These are phyloP conservation scores for Pythium phragmiticola DNA, from an alignment of 352 stramenopile genomes.

Conservation along the genomic window DNA sequence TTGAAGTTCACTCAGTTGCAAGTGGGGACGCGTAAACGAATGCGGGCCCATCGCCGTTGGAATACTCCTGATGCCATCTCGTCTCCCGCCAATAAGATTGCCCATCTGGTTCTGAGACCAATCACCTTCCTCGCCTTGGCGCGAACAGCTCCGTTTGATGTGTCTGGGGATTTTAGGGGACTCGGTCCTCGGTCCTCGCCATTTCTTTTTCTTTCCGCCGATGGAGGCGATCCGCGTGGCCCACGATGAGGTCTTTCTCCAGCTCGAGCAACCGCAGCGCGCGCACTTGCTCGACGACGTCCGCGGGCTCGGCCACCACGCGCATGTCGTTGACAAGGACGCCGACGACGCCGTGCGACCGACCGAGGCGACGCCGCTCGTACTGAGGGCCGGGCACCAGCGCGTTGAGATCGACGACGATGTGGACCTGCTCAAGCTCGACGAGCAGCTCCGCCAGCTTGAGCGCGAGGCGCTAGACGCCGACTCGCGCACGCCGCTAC, in stretches of 20 bases:
- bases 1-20: too few species aligned
- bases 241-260: slow-evolving; percentile 55
- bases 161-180: too few species aligned
- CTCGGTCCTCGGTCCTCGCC: too few species aligned
- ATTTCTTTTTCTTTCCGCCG: background rate
- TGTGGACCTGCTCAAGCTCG: background rate
- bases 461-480: background rate
- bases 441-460: slow-evolving; percentile 5
- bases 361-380: too few species aligned
- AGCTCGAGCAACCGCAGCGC: slow-evolving; percentile 45
- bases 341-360: too few species aligned
- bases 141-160: too few species aligned
- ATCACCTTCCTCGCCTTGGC: too few species aligned
- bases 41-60: too few species aligned
- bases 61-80: too few species aligned
- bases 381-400: background rate
- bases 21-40: too few species aligned
- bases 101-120: too few species aligned
- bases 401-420: slow-evolving; percentile 15
- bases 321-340: slow-evolving; percentile 3
- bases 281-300: slow-evolving; percentile 25
- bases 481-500: background rate
- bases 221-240: slow-evolving; percentile 51
- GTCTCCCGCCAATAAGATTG: too few species aligned
- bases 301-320: slow-evolving; percentile 10